These are phyloP conservation scores for Fusarium tricinctum DNA, from an alignment of 2,329 filamentous ascomycete genomes.

Conservation along the genomic window DNA sequence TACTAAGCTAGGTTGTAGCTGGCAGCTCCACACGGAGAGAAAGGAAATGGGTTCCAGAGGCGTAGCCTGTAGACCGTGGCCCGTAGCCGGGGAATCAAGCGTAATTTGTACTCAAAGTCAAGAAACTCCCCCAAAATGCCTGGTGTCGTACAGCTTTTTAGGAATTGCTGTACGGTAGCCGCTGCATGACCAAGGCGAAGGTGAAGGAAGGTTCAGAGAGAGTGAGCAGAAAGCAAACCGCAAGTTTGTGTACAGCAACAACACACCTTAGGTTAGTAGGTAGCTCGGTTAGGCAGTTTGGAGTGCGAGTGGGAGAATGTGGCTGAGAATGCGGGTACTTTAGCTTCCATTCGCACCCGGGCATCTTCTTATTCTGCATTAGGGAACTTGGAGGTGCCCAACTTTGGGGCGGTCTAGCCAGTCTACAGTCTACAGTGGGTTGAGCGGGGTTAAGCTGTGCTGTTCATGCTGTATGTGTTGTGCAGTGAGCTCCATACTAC, in stretches of 20 bases:
- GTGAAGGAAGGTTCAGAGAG: slow-evolving; percentile 10
- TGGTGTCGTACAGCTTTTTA: slow-evolving; percentile 25
- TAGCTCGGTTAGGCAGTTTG: too few relatives aligned
- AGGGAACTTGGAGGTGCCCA: slow-evolving; percentile 34
- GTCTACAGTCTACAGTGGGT: slow-evolving; percentile 17
- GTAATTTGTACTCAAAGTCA: neutral
- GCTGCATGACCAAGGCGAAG: slow-evolving; percentile 32
- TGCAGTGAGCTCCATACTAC: slow-evolving; percentile 2
- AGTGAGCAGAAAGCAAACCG: slow-evolving; percentile 28
- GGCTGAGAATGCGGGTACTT: slow-evolving; percentile 48
- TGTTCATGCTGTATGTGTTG: slow-evolving; percentile 32
- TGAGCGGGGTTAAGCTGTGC: slow-evolving; percentile 35
- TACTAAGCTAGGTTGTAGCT: neutral
- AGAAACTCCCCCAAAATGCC: slow-evolving; percentile 9
- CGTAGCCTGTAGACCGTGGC: slow-evolving; percentile 31
- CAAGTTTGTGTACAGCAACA: slow-evolving; percentile 18
- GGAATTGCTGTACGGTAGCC: slow-evolving; percentile 20
- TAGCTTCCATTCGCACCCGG: slow-evolving; percentile 31
- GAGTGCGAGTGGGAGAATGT: slow-evolving; percentile 39
- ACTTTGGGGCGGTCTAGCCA: slow-evolving; percentile 38
- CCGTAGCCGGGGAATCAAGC: slow-evolving; percentile 10
- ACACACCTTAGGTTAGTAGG: slow-evolving; percentile 25
- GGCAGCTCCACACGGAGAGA: slow-evolving; percentile 48
- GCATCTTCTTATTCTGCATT: slow-evolving; percentile 19
- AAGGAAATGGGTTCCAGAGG: slow-evolving; percentile 36